Evolutionary conservation across 2,329 filamentous ascomycete species (phyloP).

Genomic region (Alternaria incomplexa): DNA sequence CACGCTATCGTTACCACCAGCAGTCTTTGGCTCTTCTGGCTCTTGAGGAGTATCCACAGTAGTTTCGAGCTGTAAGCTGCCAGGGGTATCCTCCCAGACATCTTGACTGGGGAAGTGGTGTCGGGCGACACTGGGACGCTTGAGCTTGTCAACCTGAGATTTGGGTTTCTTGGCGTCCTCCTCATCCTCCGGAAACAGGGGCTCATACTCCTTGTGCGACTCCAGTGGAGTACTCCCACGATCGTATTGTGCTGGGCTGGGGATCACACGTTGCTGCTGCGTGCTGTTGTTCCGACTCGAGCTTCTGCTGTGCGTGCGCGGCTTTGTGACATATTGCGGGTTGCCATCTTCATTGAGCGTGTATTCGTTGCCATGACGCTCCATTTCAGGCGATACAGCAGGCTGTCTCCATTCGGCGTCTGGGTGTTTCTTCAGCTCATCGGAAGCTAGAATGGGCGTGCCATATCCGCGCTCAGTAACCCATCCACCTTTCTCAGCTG

Average conservation of each 20-base stretch:
- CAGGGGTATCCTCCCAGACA: conserved; percentile 95
- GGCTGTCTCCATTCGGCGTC: conserved; percentile 74
- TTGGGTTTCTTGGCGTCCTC: conserved; percentile 63
- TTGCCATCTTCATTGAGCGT: conserved; percentile 54
- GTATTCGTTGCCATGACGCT: conserved; percentile 63
- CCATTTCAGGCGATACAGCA: conserved; percentile 74
- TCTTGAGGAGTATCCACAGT: conserved; percentile 84
- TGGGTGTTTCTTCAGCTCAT: conserved; percentile 80
- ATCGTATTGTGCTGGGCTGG: conserved; percentile 54
- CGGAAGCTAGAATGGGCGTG: conserved; percentile 84
- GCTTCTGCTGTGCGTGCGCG: conserved; percentile 59
- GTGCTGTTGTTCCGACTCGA: conserved; percentile 64
- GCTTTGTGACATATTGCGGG: conserved; percentile 56
- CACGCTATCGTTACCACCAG: conserved; percentile 48
- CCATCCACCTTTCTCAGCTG: conserved; percentile 56
- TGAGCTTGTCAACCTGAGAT: conserved; percentile 62
- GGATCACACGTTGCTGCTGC: conserved; percentile 51
- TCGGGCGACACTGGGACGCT: conserved; percentile 56
- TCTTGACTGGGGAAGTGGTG: conserved; percentile 90
- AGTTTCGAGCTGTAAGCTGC: conserved; percentile 76
- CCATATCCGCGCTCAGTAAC: conserved; percentile 68
- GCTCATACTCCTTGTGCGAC: conserved; percentile 93
- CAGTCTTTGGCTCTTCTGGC: conserved; percentile 53
- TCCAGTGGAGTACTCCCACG: conserved; percentile 73
- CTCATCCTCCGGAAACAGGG: conserved; percentile 80